Base-by-base conservation (phyloP, 306 rosid genomes). In the Prunus salicina region DNA sequence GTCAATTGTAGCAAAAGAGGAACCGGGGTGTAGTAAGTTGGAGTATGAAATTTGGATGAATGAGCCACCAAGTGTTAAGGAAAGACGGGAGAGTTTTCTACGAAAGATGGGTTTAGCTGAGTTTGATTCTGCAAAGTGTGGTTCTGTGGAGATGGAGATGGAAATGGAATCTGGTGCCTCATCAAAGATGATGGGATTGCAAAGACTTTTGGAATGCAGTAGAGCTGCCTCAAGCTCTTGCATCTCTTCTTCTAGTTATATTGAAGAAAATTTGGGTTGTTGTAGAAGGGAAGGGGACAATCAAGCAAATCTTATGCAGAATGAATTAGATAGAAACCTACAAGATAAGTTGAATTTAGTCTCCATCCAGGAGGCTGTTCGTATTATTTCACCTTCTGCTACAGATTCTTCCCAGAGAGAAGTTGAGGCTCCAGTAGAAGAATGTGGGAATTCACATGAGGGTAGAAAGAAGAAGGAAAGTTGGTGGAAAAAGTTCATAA, bases 31-130 rank as follows among this genome's bases (percentile, higher is more conserved):
- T 58, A 63, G 76, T 19, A 71, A 71, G n/a, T 69, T 78, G 53
- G 86, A 77, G 9, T 88, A 85, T 75, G 88, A 84, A 74, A 64
- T 92, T 79, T 95, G 99, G 97, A 64, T 83, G 81, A 88, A 79
- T 73, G 92, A 95, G 79, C 99, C 92, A 60, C 77, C 49, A 25
- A 89, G 99, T 85, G 91, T 95, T 45, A 84, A 78, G 84, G 87
- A 87, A 84, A 90, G 98, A 72, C 75, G 91, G 66, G 82, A 79
- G 49, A 72, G 45, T 8, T 92, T 95, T 84, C 88, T 95, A 12
- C 77, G 65, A n/a, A 76, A 74, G 58, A 86, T 87, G 86, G 96
- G 93, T 49, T 84, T 90, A 7, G 80, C 24, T 64, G 87, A 85
- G 52, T 75, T 76, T 79, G 62, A 15, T 41, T 77, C 88, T 80